These are phyloP conservation scores for Penicillium daleae DNA, from an alignment of 495 filamentous ascomycete genomes.

Conservation along the genomic window DNA sequence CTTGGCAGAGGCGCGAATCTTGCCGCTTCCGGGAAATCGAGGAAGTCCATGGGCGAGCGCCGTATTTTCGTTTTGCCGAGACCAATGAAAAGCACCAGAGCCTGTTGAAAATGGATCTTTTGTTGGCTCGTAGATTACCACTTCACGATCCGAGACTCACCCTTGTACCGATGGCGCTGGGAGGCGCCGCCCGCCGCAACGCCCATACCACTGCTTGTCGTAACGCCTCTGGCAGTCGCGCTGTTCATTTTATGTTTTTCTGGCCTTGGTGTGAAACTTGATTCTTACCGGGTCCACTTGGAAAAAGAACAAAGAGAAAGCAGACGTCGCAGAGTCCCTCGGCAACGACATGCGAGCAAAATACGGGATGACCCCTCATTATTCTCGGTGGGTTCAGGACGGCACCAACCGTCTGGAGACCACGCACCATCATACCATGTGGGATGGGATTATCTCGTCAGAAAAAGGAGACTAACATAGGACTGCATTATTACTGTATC, in stretches of 20 bases:
- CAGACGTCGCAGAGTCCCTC: neutral
- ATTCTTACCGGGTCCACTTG: neutral
- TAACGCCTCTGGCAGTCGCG: neutral
- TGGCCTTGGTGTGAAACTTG: neutral
- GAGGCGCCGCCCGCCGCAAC: conserved; percentile 11
- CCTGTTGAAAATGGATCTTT: neutral
- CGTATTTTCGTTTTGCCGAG: neutral
- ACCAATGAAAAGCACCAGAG: conserved; percentile 7
- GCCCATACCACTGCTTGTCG: conserved; percentile 7
- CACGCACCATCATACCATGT: neutral
- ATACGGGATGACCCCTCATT: conserved; percentile 1
- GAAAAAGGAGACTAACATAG: neutral
- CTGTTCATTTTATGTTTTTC: neutral
- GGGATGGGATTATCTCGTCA: neutral
- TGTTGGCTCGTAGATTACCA: conserved; percentile 12
- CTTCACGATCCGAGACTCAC: neutral
- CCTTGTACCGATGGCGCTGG: conserved; percentile 3
- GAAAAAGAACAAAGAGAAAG: neutral
- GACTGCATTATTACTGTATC: neutral
- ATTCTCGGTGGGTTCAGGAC: neutral
- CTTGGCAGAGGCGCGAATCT: conserved; percentile 12
- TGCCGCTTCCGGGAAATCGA: conserved; percentile 21
- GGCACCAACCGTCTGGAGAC: neutral
- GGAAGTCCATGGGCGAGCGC: neutral
- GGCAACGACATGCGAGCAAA: neutral